Evolutionary conservation across 345 rosid species (phyloP).

Genomic region (Cardiospermum halicacabum): DNA sequence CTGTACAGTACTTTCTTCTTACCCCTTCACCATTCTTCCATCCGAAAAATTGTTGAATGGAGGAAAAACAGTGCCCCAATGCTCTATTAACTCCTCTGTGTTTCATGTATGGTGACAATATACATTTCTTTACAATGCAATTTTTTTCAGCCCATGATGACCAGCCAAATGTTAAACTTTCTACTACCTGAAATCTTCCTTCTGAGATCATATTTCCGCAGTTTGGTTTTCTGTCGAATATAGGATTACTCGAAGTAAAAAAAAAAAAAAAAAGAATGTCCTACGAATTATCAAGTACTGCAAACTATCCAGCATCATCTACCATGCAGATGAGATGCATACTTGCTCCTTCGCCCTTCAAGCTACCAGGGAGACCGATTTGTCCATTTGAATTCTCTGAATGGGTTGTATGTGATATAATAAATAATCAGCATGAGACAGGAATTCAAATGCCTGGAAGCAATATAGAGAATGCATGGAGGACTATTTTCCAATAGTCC

Average conservation of each 20-base stretch:
- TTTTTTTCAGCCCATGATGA: neutral
- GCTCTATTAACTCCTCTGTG: slow-evolving; percentile 6
- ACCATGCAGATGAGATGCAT: neutral
- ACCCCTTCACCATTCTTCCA: slow-evolving; percentile 6
- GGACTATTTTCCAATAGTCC: slow-evolving; percentile 29
- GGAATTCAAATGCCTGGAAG: slow-evolving; percentile 20
- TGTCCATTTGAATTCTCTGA: neutral
- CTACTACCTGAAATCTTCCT: neutral
- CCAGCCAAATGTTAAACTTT: slow-evolving; percentile 2
- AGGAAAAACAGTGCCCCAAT: neutral
- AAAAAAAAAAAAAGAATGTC: neutral
- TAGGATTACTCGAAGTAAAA: neutral
- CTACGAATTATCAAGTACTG: neutral
- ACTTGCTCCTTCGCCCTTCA: neutral
- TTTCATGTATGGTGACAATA: slow-evolving; percentile 12
- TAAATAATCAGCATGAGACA: slow-evolving; percentile 4
- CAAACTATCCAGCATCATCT: neutral
- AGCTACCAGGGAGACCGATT: slow-evolving; percentile 8
- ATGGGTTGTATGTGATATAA: neutral
- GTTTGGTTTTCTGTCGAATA: neutral
- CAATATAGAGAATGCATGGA: slow-evolving; percentile 1
- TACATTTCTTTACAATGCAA: slow-evolving; percentile 20
- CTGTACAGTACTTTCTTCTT: slow-evolving; percentile 20
- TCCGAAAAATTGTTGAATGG: neutral
- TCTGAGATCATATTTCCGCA: neutral